Conservation (phyloP, 2,329 filamentous ascomycete species). For the Blastomyces silverae region DNA sequence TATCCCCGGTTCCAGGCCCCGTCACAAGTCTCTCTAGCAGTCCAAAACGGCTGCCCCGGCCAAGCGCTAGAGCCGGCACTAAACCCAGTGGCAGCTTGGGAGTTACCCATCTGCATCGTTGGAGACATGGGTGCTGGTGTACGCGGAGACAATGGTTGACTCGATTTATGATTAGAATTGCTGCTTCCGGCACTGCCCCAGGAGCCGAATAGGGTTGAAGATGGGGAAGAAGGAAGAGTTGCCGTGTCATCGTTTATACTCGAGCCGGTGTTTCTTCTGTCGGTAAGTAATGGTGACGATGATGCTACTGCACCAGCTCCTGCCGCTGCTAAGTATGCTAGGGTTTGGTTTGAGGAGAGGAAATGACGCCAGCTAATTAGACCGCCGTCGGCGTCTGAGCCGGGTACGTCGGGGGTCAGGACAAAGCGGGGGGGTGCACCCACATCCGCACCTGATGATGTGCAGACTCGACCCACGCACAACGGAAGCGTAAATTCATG, state of each 20-base stretch:
- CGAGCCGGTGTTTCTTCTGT: constrained; percentile 16
- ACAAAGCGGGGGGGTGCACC: constrained; percentile 33
- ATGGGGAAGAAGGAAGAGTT: constrained; percentile 11
- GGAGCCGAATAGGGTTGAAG: constrained; percentile 19
- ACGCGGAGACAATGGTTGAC: constrained; percentile 14
- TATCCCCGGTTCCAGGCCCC: constrained; percentile 40
- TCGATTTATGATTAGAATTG: constrained; percentile 13
- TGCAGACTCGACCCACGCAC: constrained; percentile 35
- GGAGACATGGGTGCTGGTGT: constrained; percentile 20
- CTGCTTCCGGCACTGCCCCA: constrained; percentile 16
- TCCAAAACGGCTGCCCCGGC: constrained; percentile 31
- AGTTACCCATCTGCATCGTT: constrained; percentile 13
- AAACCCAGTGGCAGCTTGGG: background rate
- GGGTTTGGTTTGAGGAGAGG: constrained; percentile 37
- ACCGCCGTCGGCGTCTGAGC: constrained; percentile 41
- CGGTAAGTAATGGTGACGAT: constrained; percentile 25
- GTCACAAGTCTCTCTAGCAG: constrained; percentile 38
- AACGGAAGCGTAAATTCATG: constrained; percentile 40
- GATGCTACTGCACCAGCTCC: constrained; percentile 27
- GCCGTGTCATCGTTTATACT: constrained; percentile 17
- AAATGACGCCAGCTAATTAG: constrained; percentile 42
- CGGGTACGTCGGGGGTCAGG: constrained; percentile 38
- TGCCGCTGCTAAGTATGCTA: constrained; percentile 31
- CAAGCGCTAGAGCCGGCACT: background rate
- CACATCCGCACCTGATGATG: constrained; percentile 12